Base-by-base conservation (phyloP, 2,329 filamentous ascomycete genomes). In the Hypoxylon sp. region DNA sequence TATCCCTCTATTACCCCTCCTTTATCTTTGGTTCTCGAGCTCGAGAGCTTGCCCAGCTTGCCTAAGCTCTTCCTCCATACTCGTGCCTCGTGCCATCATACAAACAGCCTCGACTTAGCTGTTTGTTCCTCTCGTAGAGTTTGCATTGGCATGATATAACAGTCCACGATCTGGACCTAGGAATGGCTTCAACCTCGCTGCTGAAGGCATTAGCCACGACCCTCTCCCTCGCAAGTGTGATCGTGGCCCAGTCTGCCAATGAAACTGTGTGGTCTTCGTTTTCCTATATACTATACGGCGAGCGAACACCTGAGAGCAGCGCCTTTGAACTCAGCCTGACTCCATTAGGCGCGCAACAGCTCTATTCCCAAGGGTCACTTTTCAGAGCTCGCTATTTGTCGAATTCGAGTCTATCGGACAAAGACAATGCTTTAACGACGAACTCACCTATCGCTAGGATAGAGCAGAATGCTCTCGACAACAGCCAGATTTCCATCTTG, bases 341-440 rank as follows among this genome's bases (percentile, higher is more conserved):
- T 1, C 82, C 85, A 0, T 68, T 80, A 3, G 86, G 86, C 4
- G 85, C 85, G 0, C 79, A 82, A 60, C 85, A 87, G 72, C 77
- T 87, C 67, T 74, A 75, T 60, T 68, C 74, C 2, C 84, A 85
- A 58, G 86, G 85, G 17, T 69, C 71, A 0, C 72, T 81, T 11
- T 80, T 87, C 49, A 80, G 84, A 32, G 68, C 73, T 28, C 83
- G 85, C 15, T 87, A 87, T 68, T 58, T 87, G 17, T 58, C 58
- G 3, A 70, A 71, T 44, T 68, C 67, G 2, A 72, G 59, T n/a
- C 39, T 58, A 37, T 62, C 60, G 10, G 68, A 70, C 20, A 62
- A 65, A 7, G 69, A 72, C 28, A 68, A 69, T 19, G 37, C 62
- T 5, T 69, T 75, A 32, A 76, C 74, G 20, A 71, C 72, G 1